Evolutionary conservation across 345 rosid genomes (phyloP), one percentile per base, ranked within the genome.

Genomic region (Pistacia integerrima): DNA sequence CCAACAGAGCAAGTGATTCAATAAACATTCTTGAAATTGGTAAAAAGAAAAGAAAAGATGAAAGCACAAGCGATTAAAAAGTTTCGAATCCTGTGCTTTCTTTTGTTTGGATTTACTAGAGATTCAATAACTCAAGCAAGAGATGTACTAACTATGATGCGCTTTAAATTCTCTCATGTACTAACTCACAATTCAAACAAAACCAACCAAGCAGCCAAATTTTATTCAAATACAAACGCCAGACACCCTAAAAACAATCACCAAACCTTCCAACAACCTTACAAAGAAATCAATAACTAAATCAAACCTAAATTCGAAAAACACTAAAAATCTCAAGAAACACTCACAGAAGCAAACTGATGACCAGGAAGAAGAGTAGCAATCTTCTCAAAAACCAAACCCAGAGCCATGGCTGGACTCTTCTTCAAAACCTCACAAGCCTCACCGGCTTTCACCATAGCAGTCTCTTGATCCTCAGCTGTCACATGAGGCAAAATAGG

Each of bases 401-500:
- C 88, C 44, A 90, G 68, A 1, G 67, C 84, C 88, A 84, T 78
- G n/a, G 85, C 77, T 9, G 89, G 89, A 41, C 75, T 76, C 74
- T 67, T 76, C 76, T 48, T 82, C 61, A 93, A 83, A 80, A 82
- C 78, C 81, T 84, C 83, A 60, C 98, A 90, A 28, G 86, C 92
- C 82, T 90, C 94, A 78, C 70, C 73, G 20, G 94, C 89, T 84
- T 90, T 90, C 0, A 41, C 76, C 91, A 93, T 74, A 8, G 94
- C 97, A 30, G 77, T 84, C 4, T 74, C 55, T 79, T 95, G 99
- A 84, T 93, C 94, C 89, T 93, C 98, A 12, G 93, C 92, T 69
- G 97, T 93, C 58, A 93, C 97, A 58, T 85, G 87, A 1, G 98
- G 98, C 81, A 93, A 77, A 75, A 93, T 79, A 16, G 97, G 97